Evolutionary conservation across 768 basidiomycete genomes (phyloP), one percentile per base, ranked within the genome.

Genomic region (Pilatotrama ljubarskyi): DNA sequence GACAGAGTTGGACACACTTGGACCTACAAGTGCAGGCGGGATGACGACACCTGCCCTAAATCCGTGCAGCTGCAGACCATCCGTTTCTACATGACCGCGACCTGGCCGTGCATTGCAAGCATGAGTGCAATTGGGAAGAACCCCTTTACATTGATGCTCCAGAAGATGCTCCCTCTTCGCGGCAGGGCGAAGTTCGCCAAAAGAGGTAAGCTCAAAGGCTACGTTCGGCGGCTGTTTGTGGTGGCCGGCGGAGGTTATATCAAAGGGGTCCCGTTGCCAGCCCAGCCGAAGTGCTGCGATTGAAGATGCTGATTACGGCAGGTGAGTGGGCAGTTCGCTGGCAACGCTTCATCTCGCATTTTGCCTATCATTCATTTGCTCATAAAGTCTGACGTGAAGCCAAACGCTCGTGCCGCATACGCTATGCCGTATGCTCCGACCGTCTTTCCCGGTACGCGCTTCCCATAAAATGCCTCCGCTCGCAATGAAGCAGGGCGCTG

Each of bases 401-500:
- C 58, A 61, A 59, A 64, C 55, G 48, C 53, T 58, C 58, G 49
- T 50, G 59, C 56, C 32, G 57, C 63, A 55, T 60, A 57, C 42
- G 36, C 53, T 14, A 26, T 59, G 36, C 56, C 51, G 54, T 29
- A 44, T 52, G 59, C 57, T 65, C 61, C 61, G 61, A 56, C 61
- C 61, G 49, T 38, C 51, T 32, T 35, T 38, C 25, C 52, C 62
- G 63, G 66, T 51, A 20, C 66, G 52, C 40, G 49, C 53, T 64
- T 68, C 62, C 66, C 69, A 62, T 67, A 64, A 57, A 62, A 32
- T 58, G 63, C 51, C 62, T 55, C 64, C 58, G 59, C 59, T 54
- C 58, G 56, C 68, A 55, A 66, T 64, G 59, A 55, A 59, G 52
- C 57, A 51, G 40, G 47, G 51, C 66, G 58, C 62, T 48, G 58